Evolutionary conservation across 768 basidiomycete genomes (phyloP), one percentile per base, ranked within the genome.

Genomic region (Tubosaeta brunneosetosa): DNA sequence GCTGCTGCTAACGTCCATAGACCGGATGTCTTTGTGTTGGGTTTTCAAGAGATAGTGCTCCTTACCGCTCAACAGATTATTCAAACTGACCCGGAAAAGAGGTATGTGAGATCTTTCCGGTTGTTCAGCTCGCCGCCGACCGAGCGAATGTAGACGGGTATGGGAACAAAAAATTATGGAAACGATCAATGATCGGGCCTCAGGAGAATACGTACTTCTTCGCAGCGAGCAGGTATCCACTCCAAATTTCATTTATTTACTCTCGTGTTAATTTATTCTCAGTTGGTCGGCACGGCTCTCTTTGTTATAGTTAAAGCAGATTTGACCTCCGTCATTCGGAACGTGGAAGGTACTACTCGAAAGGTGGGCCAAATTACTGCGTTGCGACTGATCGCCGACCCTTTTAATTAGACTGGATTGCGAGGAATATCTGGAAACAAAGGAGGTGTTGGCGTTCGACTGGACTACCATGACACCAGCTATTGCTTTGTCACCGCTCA

Each of bases 51-150:
- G 70, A 94, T 99, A 49, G 97, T 99, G 0, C 93, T 94, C 4
- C 79, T 99, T 44, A 97, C 92, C n/a, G 92, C 97, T 3, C 92
- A 94, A 62, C 94, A 97, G 67, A 97, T 99, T 40, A 77, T 97
- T 14, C 94, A 97, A 67, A 87, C 94, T 6, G 94, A 97, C 69
- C 93, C 94, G 1, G 92, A 93, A 65, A 94, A 92, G 72, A 81
- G 83, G 91, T 87, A 22, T 74, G n/a, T 11, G 11, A 32, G n/a
- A 13, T 44, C 44, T n/a, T 22, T 41, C 25, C 36, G 34, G 34
- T 44, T 6, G 44, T 8, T 29, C 14, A 22, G 29, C 25, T 45
- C 14, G 12, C 6, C 34, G 33, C 36, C 55, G 14, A 52, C 26
- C 52, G 32, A 44, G 33, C 9, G 12, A 33, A 8, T 31, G n/a